Base-by-base conservation (phyloP, 2,329 filamentous ascomycete species). In the Zymoseptoria tritici region DNA sequence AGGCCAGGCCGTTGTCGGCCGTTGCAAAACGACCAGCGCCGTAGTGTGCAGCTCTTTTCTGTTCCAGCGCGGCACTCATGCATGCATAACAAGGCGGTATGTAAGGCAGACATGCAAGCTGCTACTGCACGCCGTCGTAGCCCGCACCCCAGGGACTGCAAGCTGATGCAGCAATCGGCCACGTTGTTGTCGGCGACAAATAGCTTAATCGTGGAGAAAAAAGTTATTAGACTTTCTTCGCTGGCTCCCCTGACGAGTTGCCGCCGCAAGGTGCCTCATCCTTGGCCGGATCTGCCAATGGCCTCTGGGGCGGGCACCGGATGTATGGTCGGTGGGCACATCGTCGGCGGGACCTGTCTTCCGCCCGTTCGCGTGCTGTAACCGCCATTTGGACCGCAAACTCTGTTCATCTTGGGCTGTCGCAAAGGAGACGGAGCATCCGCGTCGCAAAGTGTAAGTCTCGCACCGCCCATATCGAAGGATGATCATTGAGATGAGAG, bases 21-120 rank as follows among this genome's bases (percentile, higher is more conserved):
- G 42, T 60, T 54, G 49, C 51, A 58, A 7, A 46, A 46, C 13
- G 13, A 46, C 61, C 22, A 24, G 22, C 22, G 22, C 22, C 22
- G 61, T n/a, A n/a, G n/a, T n/a, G n/a, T n/a, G n/a, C 54, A 61
- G 60, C 59, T 60, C 63, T 54, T 61, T 57, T 57, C 57, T 58
- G 58, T 60, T 64, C 60, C 21, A 36, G 56, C 58, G 56, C 62
- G 58, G 62, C 58, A 53, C 61, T 59, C 57, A 29, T 61, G 62
- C 62, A 64, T 64, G 59, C 60, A 29, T 29, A 5, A 8, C 6
- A 29, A 29, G 26, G 26, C 26, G 26, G 60, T 46, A 16, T n/a
- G 36, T 9, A 13, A 9, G 36, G 36, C 3, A n/a, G 4, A n/a
- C 4, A 46, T 46, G 4, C 36, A n/a, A 46, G 11, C 36, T 13